A percentile compares a stretch with the other conserved stretches of the same genome.
phyloP scores from a whole-genome alignment of 2,329 filamentous ascomycete genomes.

The Lachnellula willkommii region DNA sequence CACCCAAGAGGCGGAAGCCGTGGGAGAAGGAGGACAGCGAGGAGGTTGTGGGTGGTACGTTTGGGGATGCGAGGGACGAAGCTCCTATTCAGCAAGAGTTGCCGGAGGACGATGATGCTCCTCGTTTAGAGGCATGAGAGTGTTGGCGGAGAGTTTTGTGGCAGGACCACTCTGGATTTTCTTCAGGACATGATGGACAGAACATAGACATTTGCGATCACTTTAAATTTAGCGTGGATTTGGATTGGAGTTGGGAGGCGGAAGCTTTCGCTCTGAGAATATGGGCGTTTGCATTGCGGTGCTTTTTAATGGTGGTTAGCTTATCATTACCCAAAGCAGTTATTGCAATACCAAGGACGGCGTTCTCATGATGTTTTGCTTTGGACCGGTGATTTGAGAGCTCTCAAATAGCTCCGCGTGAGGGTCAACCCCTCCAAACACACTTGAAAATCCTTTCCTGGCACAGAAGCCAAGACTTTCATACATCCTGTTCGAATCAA shows the following conservation, averaged over 20 bases:
- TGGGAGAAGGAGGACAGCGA: slow-evolving; percentile 64
- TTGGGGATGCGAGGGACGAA: slow-evolving; percentile 27
- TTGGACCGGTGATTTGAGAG: neutral
- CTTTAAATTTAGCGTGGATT: neutral
- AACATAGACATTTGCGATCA: too few relatives aligned
- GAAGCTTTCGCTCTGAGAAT: neutral
- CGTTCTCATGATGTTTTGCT: neutral
- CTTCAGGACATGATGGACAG: neutral
- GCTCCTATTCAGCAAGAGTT: slow-evolving; percentile 26
- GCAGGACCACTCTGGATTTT: neutral
- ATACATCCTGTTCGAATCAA: too few relatives aligned
- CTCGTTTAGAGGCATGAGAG: neutral
- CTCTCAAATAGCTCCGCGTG: neutral
- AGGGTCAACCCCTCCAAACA: too few relatives aligned
- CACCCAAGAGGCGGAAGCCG: slow-evolving; percentile 52
- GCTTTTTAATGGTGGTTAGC: neutral
- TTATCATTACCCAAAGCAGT: neutral
- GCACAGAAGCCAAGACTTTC: too few relatives aligned
- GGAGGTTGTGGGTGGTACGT: slow-evolving; percentile 23
- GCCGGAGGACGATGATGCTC: slow-evolving; percentile 15
- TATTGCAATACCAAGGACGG: neutral
- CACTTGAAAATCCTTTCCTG: too few relatives aligned
- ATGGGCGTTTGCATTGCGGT: neutral
- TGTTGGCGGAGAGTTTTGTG: neutral
- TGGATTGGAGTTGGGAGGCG: neutral